phyloP scores from a whole-genome alignment of 257 asterid species.

The Ligustrum vulgare region DNA sequence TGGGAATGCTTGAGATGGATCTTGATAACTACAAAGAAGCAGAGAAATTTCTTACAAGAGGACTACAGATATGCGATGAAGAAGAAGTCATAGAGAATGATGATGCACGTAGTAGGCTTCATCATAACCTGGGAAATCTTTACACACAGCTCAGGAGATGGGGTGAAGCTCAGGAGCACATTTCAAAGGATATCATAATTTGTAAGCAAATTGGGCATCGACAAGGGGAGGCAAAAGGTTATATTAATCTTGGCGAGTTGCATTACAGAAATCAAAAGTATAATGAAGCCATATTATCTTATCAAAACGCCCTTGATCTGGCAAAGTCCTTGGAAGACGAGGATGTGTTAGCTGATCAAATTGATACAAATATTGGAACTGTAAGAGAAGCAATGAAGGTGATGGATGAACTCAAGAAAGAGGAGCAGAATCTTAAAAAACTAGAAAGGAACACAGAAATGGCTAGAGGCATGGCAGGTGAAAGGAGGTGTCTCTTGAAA shows the following conservation, averaged over 20 bases:
- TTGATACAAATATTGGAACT: constrained; percentile 57
- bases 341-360: constrained; percentile 58
- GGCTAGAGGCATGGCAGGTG: constrained; percentile 66
- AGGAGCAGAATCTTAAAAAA: constrained; percentile 77
- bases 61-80: constrained; percentile 77
- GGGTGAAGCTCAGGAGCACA: constrained; percentile 68
- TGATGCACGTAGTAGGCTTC: constrained; percentile 91
- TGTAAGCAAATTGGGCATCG: constrained; percentile 69
- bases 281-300: constrained; percentile 67
- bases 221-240: constrained; percentile 99
- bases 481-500: constrained; percentile 66
- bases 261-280: constrained; percentile 67
- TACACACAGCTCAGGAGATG: constrained; percentile 75
- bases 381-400: constrained; percentile 64
- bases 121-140: constrained; percentile 90
- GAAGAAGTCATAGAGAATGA: constrained; percentile 77
- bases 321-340: constrained; percentile 93
- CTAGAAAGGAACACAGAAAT: constrained; percentile 57
- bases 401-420: constrained; percentile 61
- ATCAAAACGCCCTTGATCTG: constrained; percentile 70
- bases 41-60: constrained; percentile 57
- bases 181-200: constrained; percentile 65
- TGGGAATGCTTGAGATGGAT: constrained; percentile 92
- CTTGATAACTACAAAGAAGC: constrained; percentile 80
- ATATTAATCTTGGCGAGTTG: constrained; percentile 82